Percentiles rank a stretch among this genome's conserved stretches.
phyloP scores from a whole-genome alignment of 805 yeast genomes.

The Cyberlindnera americana region DNA sequence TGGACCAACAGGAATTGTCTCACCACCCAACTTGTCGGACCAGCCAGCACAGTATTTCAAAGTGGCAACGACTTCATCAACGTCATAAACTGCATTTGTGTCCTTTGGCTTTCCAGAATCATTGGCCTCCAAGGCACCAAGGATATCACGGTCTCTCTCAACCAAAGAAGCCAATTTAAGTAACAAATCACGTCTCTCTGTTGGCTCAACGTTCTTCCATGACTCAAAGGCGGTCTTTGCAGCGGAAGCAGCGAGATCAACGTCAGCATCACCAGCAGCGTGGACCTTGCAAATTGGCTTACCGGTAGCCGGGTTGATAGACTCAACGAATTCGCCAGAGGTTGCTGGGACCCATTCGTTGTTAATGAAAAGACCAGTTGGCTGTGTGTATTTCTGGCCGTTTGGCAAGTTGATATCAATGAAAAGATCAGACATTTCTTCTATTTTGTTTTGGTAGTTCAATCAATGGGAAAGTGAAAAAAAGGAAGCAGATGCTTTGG shows the following conservation, averaged over 20 bases:
- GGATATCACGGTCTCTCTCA: constrained; percentile 43
- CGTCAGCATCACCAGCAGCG: constrained; percentile 48
- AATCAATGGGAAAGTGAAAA: neutral
- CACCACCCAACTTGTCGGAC: constrained; percentile 68
- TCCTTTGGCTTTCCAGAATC: constrained; percentile 58
- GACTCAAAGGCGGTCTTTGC: constrained; percentile 49
- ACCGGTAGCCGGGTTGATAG: constrained; percentile 52
- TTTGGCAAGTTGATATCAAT: constrained; percentile 54
- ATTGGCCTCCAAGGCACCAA: constrained; percentile 55
- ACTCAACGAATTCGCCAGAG: constrained; percentile 36
- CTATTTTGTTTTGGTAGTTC: neutral
- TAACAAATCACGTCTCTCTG: constrained; percentile 43
- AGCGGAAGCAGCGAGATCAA: constrained; percentile 49
- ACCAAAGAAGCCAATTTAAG: constrained; percentile 48
- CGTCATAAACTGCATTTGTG: constrained; percentile 54
- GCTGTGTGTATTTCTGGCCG: constrained; percentile 65
- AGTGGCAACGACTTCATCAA: constrained; percentile 51
- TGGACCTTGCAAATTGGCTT: constrained; percentile 48
- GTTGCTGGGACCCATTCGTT: constrained; percentile 62
- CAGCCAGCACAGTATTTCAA: constrained; percentile 70
- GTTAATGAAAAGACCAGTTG: constrained; percentile 73
- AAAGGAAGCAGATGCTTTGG: no score
- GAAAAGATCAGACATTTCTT: constrained; percentile 19
- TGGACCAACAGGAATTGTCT: constrained; percentile 55
- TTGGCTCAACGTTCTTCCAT: constrained; percentile 47